Percentiles rank a stretch among this genome's conserved stretches.
Evolutionary conservation across 257 asterid genomes (phyloP).

Genomic region (Solanum medicagineum): DNA sequence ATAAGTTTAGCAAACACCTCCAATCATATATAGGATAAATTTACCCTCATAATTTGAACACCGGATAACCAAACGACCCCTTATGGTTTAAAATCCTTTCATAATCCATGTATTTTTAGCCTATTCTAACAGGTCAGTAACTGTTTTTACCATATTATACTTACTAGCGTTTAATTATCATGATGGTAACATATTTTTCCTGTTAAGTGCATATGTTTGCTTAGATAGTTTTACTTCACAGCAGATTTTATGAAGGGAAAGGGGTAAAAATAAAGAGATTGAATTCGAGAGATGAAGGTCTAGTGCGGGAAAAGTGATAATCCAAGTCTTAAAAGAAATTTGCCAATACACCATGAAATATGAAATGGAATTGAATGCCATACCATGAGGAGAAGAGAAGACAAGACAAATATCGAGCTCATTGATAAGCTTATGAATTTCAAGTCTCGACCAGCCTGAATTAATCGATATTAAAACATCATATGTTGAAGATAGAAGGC

Average conservation of each 20-base stretch:
- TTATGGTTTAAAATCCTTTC: not conserved
- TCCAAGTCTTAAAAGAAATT: not conserved
- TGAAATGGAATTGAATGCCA: not conserved
- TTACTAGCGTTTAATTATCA: not conserved
- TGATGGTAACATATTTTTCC: not conserved
- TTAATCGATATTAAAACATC: not conserved
- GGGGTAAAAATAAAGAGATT: not conserved
- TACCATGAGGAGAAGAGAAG: slow-evolving; percentile 66
- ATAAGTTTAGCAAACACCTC: not conserved
- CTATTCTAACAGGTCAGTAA: not conserved
- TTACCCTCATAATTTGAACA: not conserved
- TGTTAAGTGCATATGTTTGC: not conserved
- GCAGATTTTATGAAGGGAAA: not conserved
- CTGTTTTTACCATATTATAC: not conserved
- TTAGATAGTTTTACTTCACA: not conserved
- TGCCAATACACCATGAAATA: not conserved
- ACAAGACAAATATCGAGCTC: slow-evolving; percentile 56
- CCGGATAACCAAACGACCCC: not conserved
- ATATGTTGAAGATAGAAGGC: not conserved
- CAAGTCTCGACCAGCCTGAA: slow-evolving; percentile 95
- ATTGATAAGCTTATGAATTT: slow-evolving; percentile 76
- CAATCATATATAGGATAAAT: not conserved
- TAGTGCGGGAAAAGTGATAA: not conserved
- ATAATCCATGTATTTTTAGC: not conserved
- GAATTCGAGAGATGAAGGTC: not conserved